Evolutionary conservation across 352 stramenopile genomes (phyloP), one percentile per base, ranked within the genome.

Genomic region (Pythium utonaiense): DNA sequence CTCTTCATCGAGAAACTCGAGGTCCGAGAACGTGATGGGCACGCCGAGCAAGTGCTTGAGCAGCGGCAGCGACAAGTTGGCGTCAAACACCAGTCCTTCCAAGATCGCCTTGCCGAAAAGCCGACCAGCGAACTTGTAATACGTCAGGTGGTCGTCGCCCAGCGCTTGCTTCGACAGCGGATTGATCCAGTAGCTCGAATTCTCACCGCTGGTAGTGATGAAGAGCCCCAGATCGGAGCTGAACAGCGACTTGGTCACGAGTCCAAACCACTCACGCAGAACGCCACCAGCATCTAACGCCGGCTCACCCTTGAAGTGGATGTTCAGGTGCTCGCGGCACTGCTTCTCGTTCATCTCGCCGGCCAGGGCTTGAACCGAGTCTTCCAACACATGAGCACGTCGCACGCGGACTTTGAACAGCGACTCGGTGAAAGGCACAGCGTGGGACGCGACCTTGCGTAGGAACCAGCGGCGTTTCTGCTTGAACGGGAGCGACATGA

Each of bases 11-110:
- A 74, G 71, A 34, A 68, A 73, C 73, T 96, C 83, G 9, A 98
- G 68, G 67, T 98, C 94, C 25, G 80, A 77, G 44, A 98, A 89
- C 30, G 75, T 88, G 45, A 98, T 77, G 14, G 94, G 94, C 75
- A 90, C 95, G 24, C 85, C 91, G 1, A 97, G 70, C 6, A 98
- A 81, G 62, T 97, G 91, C 69, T 98, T 98, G 75, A 98, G 97
- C 55, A 98, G 64, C 27, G 94, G 86, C 16, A 90, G 74, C 6
- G 94, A 86, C 60, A 98, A 86, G 62, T 98, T 92, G 31, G 88
- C 86, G 45, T 75, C 70, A 1, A 97, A 87, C 8, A 96, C 66
- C 59, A 97, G 86, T 41, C 86, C 74, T 67, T 98, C 94, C 9
- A 77, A 40, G 25, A 74, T 40, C 13, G 67, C 62, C 12, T 64